Conservation (phyloP, 2,329 filamentous ascomycete genomes). For the Botrytis sinoallii region DNA sequence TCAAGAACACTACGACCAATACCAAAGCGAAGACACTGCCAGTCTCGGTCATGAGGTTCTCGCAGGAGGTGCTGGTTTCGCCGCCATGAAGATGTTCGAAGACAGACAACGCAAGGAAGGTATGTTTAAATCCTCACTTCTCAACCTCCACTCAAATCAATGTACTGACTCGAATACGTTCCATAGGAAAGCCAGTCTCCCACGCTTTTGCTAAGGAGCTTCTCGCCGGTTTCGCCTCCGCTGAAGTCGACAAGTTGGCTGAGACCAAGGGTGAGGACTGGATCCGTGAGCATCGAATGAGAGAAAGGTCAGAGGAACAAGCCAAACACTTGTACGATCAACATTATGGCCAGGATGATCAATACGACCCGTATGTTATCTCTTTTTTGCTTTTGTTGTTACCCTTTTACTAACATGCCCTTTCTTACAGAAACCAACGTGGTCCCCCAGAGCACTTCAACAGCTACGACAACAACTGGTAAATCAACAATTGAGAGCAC, state of each 20-base stretch:
- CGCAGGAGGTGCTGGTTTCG: slow-evolving; percentile 73
- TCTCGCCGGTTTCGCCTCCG: slow-evolving; percentile 67
- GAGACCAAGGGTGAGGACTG: slow-evolving; percentile 67
- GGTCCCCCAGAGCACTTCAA: slow-evolving; percentile 34
- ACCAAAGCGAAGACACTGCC: slow-evolving; percentile 49
- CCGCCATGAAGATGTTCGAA: slow-evolving; percentile 77
- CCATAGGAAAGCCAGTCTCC: slow-evolving; percentile 62
- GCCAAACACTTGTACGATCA: slow-evolving; percentile 60
- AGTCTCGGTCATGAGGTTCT: slow-evolving; percentile 72
- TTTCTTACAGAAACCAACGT: slow-evolving; percentile 33
- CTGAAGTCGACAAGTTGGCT: slow-evolving; percentile 71
- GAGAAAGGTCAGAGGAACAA: slow-evolving; percentile 56
- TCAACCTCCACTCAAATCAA: neutral
- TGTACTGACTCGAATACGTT: neutral
- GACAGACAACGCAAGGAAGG: slow-evolving; percentile 69
- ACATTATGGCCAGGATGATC: slow-evolving; percentile 54
- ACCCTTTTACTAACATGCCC: neutral
- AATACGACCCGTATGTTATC: slow-evolving; percentile 55
- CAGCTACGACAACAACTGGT: slow-evolving; percentile 23
- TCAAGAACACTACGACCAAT: slow-evolving; percentile 44
- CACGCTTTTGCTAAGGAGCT: slow-evolving; percentile 78
- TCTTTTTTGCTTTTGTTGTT: neutral
- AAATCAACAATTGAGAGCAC: neutral
- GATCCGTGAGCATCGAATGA: slow-evolving; percentile 42
- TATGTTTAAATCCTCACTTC: slow-evolving; percentile 37